These are phyloP conservation scores for Nigrospora oryzae DNA, from an alignment of 2,329 filamentous ascomycete species.

Conservation along the genomic window DNA sequence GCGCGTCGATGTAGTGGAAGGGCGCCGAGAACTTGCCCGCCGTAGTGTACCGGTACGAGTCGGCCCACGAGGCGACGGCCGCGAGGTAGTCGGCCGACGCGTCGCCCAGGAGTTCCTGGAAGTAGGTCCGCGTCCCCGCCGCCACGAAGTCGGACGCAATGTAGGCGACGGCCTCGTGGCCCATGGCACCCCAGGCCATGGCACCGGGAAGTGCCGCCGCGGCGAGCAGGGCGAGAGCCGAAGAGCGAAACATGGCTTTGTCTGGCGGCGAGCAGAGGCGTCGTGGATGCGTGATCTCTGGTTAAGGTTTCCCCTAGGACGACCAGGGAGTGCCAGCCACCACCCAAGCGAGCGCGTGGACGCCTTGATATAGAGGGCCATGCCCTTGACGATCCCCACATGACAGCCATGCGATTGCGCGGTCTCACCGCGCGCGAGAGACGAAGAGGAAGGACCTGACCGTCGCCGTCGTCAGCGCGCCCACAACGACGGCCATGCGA, in stretches of 20 bases:
- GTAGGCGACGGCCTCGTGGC: constrained; percentile 46
- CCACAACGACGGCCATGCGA: too few species aligned
- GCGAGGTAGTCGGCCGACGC: constrained; percentile 36
- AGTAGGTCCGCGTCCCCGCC: constrained; percentile 28
- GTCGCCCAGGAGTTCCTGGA: constrained; percentile 35
- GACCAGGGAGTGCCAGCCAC: too few species aligned
- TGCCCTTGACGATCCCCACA: too few species aligned
- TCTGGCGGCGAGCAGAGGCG: not conserved
- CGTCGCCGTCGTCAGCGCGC: too few species aligned
- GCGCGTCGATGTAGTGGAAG: constrained; percentile 51
- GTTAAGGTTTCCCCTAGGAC: too few species aligned
- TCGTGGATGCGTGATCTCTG: too few species aligned
- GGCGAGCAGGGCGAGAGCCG: constrained; percentile 11
- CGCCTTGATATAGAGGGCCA: too few species aligned
- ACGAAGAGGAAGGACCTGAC: too few species aligned
- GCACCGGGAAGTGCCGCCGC: constrained; percentile 12
- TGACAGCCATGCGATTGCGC: too few species aligned
- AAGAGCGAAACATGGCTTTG: constrained; percentile 12
- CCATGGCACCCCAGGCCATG: constrained; percentile 32
- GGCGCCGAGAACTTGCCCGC: constrained; percentile 35
- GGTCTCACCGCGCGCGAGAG: too few species aligned
- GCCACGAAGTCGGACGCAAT: constrained; percentile 39
- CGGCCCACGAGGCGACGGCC: constrained; percentile 40
- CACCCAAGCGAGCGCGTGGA: too few species aligned
- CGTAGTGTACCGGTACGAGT: constrained; percentile 35